Evolutionary conservation across 306 rosid genomes (phyloP).

Genomic region (Cotoneaster glaucophyllus): DNA sequence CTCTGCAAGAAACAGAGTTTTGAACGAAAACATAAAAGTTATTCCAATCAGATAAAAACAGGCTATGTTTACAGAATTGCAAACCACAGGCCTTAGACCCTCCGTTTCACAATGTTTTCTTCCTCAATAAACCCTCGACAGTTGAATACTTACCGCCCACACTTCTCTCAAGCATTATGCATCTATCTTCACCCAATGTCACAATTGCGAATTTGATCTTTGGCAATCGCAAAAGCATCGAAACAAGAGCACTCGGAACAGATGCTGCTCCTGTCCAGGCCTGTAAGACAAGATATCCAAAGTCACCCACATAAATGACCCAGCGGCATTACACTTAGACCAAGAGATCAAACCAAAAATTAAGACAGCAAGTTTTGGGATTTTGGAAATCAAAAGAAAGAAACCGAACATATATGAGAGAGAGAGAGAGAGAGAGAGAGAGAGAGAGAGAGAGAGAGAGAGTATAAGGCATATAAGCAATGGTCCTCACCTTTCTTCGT

Average conservation of each 20-base stretch:
- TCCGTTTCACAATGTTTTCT: background rate
- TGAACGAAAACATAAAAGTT: constrained; percentile 19
- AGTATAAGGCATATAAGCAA: background rate
- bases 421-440: background rate
- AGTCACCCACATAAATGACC: constrained; percentile 18
- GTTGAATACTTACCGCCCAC: constrained; percentile 30
- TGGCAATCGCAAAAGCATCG: constrained; percentile 76
- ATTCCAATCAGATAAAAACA: constrained; percentile 16
- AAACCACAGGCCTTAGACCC: constrained; percentile 10
- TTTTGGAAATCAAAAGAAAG: background rate
- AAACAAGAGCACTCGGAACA: constrained; percentile 63
- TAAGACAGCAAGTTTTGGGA: background rate
- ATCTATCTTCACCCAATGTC: constrained; percentile 91
- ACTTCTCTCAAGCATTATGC: constrained; percentile 87
- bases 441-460: constrained; percentile 4
- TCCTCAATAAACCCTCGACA: background rate
- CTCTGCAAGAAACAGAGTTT: constrained; percentile 40
- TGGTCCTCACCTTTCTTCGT: constrained; percentile 64
- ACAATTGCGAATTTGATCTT: constrained; percentile 72
- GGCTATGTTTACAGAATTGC: constrained; percentile 6
- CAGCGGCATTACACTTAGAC: constrained; percentile 7
- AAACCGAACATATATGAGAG: background rate
- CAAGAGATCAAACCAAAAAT: background rate
- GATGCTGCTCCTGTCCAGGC: constrained; percentile 84
- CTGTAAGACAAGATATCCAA: constrained; percentile 22